Percentiles rank a stretch among this genome's conserved stretches.
These are phyloP conservation scores for Diaporthe velutina DNA, from an alignment of 2,329 filamentous ascomycete species.

Conservation along the genomic window DNA sequence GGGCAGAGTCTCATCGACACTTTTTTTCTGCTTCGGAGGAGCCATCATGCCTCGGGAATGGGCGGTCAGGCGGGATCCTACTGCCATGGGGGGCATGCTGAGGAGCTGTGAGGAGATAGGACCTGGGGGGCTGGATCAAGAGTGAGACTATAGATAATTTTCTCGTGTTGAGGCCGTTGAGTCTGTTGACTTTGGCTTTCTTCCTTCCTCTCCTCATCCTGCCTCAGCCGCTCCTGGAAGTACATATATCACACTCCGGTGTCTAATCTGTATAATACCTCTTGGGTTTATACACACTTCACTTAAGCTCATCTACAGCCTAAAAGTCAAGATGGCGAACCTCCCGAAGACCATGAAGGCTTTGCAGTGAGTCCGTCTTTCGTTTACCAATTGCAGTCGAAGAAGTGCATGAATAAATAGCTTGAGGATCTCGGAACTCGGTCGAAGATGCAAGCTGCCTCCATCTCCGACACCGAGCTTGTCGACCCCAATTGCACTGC, in stretches of 20 bases:
- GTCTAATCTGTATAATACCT: background rate
- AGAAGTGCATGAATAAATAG: background rate
- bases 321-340: conserved; percentile 47
- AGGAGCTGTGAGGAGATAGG: conserved; percentile 6
- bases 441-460: background rate
- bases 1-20: conserved; percentile 32
- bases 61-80: background rate
- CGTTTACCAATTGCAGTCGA: background rate
- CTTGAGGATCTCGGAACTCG: background rate
- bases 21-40: background rate
- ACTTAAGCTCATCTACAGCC: background rate
- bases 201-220: background rate
- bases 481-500: background rate
- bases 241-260: background rate
- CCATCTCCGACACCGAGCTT: background rate
- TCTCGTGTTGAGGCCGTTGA: background rate
- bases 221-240: background rate
- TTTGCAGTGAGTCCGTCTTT: conserved; percentile 39
- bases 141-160: conserved; percentile 14
- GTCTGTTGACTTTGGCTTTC: conserved; percentile 11
- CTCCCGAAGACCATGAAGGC: conserved; percentile 53
- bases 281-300: background rate
- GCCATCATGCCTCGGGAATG: conserved; percentile 18
- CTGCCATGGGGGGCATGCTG: background rate
- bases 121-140: conserved; percentile 30